Conservation (phyloP, 176 grass and related monocot genomes). For the Phoenix roebelenii region DNA sequence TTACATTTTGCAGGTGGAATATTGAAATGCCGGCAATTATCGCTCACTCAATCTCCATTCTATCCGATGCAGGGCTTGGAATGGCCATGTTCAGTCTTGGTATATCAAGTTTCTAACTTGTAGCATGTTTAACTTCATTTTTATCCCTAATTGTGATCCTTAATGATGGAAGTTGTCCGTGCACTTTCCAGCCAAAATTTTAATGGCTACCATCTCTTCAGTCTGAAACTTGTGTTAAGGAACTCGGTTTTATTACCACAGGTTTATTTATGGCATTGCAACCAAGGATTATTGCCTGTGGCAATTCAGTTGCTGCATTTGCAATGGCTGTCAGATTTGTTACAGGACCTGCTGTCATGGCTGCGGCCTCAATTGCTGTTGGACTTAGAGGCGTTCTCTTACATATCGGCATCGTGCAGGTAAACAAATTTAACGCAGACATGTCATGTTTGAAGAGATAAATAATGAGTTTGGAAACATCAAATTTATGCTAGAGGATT, state of each 20-base stretch:
- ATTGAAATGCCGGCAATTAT: conserved; percentile 88
- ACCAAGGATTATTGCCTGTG: conserved; percentile 3
- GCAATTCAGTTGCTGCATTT: conserved; percentile 4
- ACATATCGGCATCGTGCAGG: conserved; percentile 4
- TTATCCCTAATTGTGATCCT: no score
- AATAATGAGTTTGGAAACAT: no score
- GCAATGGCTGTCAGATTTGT: conserved; percentile 8
- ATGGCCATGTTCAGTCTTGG: conserved; percentile 99
- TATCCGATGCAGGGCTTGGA: conserved; percentile 82
- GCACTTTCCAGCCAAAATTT: no score
- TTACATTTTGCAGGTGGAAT: conserved; percentile 36
- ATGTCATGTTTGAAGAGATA: no score
- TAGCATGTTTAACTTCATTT: no score
- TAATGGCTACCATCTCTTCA: no score
- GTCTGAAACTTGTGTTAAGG: no score
- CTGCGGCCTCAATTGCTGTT: conserved; percentile 2
- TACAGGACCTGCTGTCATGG: conserved; percentile 6
- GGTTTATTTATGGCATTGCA: conserved; percentile 12
- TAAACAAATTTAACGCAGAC: no score
- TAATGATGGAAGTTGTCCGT: no score
- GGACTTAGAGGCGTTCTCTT: neutral
- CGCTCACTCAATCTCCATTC: conserved; percentile 60
- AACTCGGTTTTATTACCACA: neutral
- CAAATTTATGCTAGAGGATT: no score
- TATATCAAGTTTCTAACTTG: conserved; percentile 4